phyloP scores from a whole-genome alignment of 2,329 filamentous ascomycete genomes.

The Emergomyces pasteurianus region DNA sequence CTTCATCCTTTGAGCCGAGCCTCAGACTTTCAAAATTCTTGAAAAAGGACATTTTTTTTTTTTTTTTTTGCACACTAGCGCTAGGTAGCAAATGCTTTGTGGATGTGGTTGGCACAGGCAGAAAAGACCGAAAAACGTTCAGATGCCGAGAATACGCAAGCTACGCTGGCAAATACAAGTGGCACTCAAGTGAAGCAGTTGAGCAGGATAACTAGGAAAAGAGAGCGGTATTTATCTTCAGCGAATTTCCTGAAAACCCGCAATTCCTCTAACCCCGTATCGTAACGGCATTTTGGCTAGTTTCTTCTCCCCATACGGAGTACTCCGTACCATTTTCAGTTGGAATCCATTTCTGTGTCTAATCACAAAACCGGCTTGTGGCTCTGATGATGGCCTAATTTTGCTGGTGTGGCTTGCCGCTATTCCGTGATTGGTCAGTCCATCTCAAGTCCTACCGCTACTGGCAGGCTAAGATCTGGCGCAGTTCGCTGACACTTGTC shows the following conservation, averaged over 20 bases:
- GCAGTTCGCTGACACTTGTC: too few species aligned
- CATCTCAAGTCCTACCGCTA: neutral
- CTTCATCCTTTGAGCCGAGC: conserved; percentile 30
- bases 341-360: neutral
- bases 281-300: neutral
- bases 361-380: neutral
- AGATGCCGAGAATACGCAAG: neutral
- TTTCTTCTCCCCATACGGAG: too few species aligned
- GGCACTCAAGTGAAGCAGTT: neutral
- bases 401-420: neutral
- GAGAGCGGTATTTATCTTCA: neutral
- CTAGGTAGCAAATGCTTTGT: neutral
- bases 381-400: neutral
- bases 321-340: neutral
- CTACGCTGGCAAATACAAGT: neutral
- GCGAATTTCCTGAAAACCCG: neutral
- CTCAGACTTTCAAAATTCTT: conserved; percentile 39
- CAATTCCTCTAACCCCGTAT: neutral
- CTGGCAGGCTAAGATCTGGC: too few species aligned
- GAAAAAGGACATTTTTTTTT: conserved; percentile 38
- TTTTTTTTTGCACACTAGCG: too few species aligned
- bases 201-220: neutral
- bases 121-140: neutral
- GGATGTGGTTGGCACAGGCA: neutral
- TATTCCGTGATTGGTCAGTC: neutral